Conservation (phyloP, 805 yeast species). For the Allodekkera sacchari region DNA sequence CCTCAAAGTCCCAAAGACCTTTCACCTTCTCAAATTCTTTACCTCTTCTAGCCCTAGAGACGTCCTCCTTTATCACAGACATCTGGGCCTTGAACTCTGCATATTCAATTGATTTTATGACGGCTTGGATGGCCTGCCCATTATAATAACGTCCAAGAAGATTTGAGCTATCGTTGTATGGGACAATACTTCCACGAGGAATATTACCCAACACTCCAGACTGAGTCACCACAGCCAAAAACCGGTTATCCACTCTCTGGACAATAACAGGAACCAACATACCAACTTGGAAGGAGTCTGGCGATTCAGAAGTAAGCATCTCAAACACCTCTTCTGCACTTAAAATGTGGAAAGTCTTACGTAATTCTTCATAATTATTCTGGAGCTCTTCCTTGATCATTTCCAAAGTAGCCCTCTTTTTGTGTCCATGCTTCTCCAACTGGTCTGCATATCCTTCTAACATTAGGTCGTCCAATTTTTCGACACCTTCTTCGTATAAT, state of each 20-base stretch:
- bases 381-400: constrained; percentile 82
- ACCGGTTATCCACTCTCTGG: constrained; percentile 46
- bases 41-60: constrained; percentile 44
- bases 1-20: constrained; percentile 71
- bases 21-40: constrained; percentile 39
- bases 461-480: constrained; percentile 75
- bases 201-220: constrained; percentile 41
- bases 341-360: constrained; percentile 61
- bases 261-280: constrained; percentile 68
- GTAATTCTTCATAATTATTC: constrained; percentile 78
- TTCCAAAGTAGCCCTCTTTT: constrained; percentile 70
- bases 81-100: constrained; percentile 67
- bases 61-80: constrained; percentile 59
- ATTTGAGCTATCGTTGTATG: constrained; percentile 39
- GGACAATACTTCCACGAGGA: constrained; percentile 25
- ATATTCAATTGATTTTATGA: constrained; percentile 61
- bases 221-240: constrained; percentile 36
- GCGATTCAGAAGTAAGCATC: constrained; percentile 81
- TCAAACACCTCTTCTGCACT: constrained; percentile 71
- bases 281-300: constrained; percentile 58
- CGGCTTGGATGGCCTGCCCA: constrained; percentile 86
- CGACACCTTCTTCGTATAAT: constrained; percentile 61
- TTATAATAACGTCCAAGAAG: constrained; percentile 32
- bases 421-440: constrained; percentile 68
- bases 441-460: constrained; percentile 90